Conservation (phyloP, 208 protist species). For the Trypanosomatidae sp. region DNA sequence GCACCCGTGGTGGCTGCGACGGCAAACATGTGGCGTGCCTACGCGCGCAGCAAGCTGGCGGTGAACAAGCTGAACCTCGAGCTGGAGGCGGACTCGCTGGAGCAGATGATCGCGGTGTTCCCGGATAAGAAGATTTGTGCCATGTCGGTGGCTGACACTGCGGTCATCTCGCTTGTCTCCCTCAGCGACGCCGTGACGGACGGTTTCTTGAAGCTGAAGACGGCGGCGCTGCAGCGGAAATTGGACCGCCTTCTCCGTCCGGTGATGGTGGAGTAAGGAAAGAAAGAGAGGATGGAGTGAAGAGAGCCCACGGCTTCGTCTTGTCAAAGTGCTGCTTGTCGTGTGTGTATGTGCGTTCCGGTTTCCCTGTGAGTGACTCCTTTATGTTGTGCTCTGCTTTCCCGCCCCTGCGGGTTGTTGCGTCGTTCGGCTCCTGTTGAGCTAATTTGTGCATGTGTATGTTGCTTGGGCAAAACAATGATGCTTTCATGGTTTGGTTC, state of each 20-base stretch:
- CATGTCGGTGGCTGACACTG: conserved; percentile 67
- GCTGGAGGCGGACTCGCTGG: conserved; percentile 61
- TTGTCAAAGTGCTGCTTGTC: not conserved
- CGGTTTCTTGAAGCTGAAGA: conserved; percentile 81
- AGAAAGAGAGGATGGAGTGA: too few species aligned
- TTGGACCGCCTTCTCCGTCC: conserved; percentile 60
- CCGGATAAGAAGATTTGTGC: conserved; percentile 65
- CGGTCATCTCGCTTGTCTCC: conserved; percentile 55
- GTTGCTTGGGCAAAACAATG: too few species aligned
- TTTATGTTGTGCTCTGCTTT: not conserved
- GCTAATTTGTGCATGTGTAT: too few species aligned
- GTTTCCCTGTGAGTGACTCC: not conserved
- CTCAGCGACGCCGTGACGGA: conserved; percentile 40
- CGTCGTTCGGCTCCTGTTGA: too few species aligned
- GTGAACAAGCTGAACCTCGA: conserved; percentile 63
- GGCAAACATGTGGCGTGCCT: conserved; percentile 80
- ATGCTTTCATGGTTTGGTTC: too few species aligned
- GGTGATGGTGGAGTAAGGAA: conserved; percentile 32
- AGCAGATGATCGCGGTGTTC: conserved; percentile 74
- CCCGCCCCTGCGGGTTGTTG: not conserved
- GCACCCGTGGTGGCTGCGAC: conserved; percentile 53
- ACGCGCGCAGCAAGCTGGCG: conserved; percentile 51
- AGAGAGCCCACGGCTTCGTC: too few species aligned
- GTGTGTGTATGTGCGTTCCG: conserved; percentile 1
- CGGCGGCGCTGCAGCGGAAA: conserved; percentile 58